These are phyloP conservation scores for Boletus vermiculosoides DNA, from an alignment of 768 basidiomycete species.

Conservation along the genomic window DNA sequence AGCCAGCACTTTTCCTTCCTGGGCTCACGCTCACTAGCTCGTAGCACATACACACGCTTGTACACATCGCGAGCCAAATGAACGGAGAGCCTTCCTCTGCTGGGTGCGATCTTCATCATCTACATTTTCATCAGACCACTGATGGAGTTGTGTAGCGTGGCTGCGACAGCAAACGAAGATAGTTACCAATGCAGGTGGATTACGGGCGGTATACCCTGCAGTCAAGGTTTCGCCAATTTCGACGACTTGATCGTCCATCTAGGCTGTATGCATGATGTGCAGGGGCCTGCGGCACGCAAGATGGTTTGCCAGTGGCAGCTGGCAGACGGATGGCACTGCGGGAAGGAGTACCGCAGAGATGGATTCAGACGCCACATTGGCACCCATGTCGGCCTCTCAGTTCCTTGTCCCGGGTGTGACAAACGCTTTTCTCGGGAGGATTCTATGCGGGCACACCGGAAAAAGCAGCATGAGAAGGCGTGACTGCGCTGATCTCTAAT, in stretches of 20 bases:
- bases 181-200: slow-evolving; percentile 4
- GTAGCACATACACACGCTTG: slow-evolving; percentile 2
- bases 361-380: slow-evolving; percentile 6
- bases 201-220: neutral
- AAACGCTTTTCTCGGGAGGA: slow-evolving; percentile 7
- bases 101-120: neutral
- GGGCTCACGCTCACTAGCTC: neutral
- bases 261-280: neutral
- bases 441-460: slow-evolving; percentile 1
- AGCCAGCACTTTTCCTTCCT: neutral
- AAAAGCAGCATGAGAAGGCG: neutral
- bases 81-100: neutral
- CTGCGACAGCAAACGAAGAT: neutral
- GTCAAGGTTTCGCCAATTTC: neutral
- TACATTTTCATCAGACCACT: neutral
- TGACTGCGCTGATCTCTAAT: neutral
- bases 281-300: neutral
- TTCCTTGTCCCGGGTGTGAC: neutral
- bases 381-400: neutral
- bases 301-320: slow-evolving; percentile 7
- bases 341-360: neutral
- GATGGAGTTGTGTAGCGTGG: neutral
- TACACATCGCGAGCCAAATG: neutral
- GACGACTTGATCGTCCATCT: slow-evolving; percentile 7
- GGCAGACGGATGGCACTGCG: neutral